These are phyloP conservation scores for Blepharisma stoltei DNA, from an alignment of 73 alveolate genomes.

Conservation along the genomic window DNA sequence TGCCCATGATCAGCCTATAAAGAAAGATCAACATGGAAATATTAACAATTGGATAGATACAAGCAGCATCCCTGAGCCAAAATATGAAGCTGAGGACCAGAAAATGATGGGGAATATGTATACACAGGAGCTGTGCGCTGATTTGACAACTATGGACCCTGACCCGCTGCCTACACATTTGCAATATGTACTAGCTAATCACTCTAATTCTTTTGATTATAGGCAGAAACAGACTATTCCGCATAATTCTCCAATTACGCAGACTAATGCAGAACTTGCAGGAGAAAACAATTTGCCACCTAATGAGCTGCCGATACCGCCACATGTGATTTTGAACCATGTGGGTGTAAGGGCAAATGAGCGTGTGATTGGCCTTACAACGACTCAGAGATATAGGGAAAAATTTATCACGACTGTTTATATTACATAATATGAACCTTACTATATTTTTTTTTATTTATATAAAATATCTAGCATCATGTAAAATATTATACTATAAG, in stretches of 20 bases:
- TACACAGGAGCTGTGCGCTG: slow-evolving; percentile 25
- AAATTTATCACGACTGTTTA: slow-evolving; percentile 56
- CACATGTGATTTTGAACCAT: slow-evolving; percentile 26
- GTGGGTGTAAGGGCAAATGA: slow-evolving; percentile 26
- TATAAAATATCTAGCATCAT: too few species aligned
- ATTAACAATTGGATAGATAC: slow-evolving; percentile 80
- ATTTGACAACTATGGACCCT: slow-evolving; percentile 29
- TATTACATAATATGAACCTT: too few species aligned
- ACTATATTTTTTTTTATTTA: too few species aligned
- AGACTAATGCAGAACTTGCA: slow-evolving; percentile 31
- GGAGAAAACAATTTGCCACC: slow-evolving; percentile 38
- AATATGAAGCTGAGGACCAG: neutral
- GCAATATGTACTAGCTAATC: slow-evolving; percentile 10
- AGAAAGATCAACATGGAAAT: slow-evolving; percentile 73
- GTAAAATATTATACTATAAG: too few species aligned
- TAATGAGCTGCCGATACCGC: slow-evolving; percentile 29
- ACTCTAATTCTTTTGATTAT: slow-evolving; percentile 27
- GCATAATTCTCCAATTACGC: neutral
- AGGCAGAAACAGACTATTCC: slow-evolving; percentile 24
- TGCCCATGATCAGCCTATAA: slow-evolving; percentile 92
- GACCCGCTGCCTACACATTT: slow-evolving; percentile 29
- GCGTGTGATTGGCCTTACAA: slow-evolving; percentile 30
- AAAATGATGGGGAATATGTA: neutral
- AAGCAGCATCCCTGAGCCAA: slow-evolving; percentile 31
- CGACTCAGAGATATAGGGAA: slow-evolving; percentile 53